These are phyloP conservation scores for Macrophomina phaseolina DNA, from an alignment of 2,329 filamentous ascomycete genomes.

Conservation along the genomic window DNA sequence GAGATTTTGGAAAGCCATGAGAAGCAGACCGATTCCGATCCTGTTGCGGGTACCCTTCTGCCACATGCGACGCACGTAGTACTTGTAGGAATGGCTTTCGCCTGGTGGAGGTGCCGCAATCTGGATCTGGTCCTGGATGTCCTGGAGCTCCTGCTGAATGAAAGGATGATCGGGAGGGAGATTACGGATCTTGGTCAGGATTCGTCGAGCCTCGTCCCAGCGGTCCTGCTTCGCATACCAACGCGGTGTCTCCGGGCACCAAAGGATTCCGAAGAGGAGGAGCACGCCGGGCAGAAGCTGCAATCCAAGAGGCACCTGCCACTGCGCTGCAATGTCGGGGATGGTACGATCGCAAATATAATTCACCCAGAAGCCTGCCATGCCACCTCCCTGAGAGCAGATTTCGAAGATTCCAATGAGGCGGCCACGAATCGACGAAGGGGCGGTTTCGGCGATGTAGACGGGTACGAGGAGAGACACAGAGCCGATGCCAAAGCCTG, in stretches of 20 bases:
- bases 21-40: constrained; percentile 66
- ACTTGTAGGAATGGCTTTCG: constrained; percentile 49
- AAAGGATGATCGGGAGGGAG: constrained; percentile 53
- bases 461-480: constrained; percentile 54
- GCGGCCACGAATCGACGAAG: constrained; percentile 51
- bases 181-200: constrained; percentile 59
- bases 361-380: constrained; percentile 61
- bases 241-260: constrained; percentile 56
- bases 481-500: constrained; percentile 52
- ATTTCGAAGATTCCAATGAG: constrained; percentile 57
- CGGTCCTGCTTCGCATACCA: constrained; percentile 71
- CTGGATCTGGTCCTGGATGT: constrained; percentile 47
- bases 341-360: constrained; percentile 51
- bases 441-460: constrained; percentile 53
- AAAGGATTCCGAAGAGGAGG: constrained; percentile 39
- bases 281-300: constrained; percentile 40
- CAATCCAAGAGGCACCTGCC: constrained; percentile 61
- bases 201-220: constrained; percentile 63
- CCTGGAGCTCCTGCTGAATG: constrained; percentile 51
- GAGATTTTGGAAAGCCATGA: constrained; percentile 74
- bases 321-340: constrained; percentile 48
- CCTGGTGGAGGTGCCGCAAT: constrained; percentile 63
- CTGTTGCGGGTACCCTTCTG: constrained; percentile 62
- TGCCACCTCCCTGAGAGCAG: constrained; percentile 50
- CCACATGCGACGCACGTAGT: constrained; percentile 52